Conservation (phyloP, 2,329 filamentous ascomycete species). For the Fusarium annulatum region DNA sequence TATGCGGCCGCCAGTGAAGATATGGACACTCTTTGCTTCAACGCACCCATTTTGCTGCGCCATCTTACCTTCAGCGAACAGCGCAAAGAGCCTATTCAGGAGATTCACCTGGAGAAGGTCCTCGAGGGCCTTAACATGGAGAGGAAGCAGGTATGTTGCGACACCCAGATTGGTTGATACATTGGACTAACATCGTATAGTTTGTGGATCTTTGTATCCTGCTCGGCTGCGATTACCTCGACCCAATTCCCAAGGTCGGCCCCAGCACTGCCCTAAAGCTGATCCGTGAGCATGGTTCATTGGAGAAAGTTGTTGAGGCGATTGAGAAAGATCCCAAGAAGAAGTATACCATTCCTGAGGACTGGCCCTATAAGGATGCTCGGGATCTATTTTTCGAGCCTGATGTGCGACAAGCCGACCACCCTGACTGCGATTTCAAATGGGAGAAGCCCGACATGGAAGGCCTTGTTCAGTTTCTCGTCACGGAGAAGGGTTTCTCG, state of each 20-base stretch:
- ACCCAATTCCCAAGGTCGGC: constrained; percentile 94
- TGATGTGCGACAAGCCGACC: constrained; percentile 84
- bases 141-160: constrained; percentile 73
- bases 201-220: constrained; percentile 99
- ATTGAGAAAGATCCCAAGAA: constrained; percentile 81
- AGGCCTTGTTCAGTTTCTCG: constrained; percentile 88
- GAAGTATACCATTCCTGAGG: constrained; percentile 89
- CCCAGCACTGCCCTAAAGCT: constrained; percentile 92
- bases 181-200: constrained; percentile 55
- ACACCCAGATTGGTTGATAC: background rate
- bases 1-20: constrained; percentile 97
- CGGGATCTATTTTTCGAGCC: constrained; percentile 92
- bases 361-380: constrained; percentile 95
- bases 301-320: constrained; percentile 87
- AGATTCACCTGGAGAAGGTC: constrained; percentile 89
- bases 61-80: constrained; percentile 98
- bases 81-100: constrained; percentile 96
- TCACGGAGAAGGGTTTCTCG: constrained; percentile 94
- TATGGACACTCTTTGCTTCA: constrained; percentile 98
- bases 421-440: constrained; percentile 94
- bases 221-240: constrained; percentile 96
- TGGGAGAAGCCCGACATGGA: constrained; percentile 96
- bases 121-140: constrained; percentile 91
- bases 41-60: constrained; percentile 87
- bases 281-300: constrained; percentile 88